A percentile compares a stretch with the other conserved stretches of the same genome.
phyloP scores from a whole-genome alignment of 2,329 filamentous ascomycete genomes.

The Nemania serpens region DNA sequence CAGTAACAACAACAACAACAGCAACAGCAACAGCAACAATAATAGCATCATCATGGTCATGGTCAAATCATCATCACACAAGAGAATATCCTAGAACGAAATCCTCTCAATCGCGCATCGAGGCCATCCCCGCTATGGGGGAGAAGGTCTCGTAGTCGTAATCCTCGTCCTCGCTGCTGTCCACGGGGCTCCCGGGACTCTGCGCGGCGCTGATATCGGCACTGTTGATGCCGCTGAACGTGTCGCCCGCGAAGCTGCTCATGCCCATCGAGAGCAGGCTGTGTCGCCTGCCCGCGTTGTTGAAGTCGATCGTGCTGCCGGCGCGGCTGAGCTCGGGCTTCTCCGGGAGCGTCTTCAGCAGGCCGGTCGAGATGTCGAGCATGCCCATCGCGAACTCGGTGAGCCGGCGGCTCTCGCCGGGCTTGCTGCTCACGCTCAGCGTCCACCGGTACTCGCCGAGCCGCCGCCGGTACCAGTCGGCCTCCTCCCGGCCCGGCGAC shows the following conservation, averaged over 20 bases:
- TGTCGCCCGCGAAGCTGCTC: slow-evolving; percentile 36
- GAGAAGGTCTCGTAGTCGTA: slow-evolving; percentile 58
- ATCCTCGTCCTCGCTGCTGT: slow-evolving; percentile 60
- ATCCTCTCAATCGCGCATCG: slow-evolving; percentile 35
- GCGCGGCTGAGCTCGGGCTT: slow-evolving; percentile 69
- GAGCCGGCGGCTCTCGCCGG: slow-evolving; percentile 61
- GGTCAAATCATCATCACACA: background rate
- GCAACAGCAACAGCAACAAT: background rate
- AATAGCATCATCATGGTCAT: background rate
- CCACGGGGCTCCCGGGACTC: slow-evolving; percentile 55
- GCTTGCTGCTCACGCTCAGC: slow-evolving; percentile 80
- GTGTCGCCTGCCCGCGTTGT: slow-evolving; percentile 45
- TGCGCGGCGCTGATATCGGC: slow-evolving; percentile 56
- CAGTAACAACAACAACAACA: background rate
- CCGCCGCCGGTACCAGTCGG: slow-evolving; percentile 86
- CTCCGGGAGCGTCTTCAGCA: slow-evolving; percentile 71
- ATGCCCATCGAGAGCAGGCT: slow-evolving; percentile 46
- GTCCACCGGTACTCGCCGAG: slow-evolving; percentile 95
- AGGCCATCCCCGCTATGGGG: slow-evolving; percentile 43
- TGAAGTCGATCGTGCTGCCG: slow-evolving; percentile 56
- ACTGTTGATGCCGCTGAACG: slow-evolving; percentile 52
- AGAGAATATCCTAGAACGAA: background rate
- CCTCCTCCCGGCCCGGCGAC: slow-evolving; percentile 83
- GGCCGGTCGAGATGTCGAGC: slow-evolving; percentile 71
- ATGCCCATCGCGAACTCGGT: slow-evolving; percentile 78